Conservation (phyloP, 2,329 filamentous ascomycete genomes). For the Sporothrix pallida region DNA sequence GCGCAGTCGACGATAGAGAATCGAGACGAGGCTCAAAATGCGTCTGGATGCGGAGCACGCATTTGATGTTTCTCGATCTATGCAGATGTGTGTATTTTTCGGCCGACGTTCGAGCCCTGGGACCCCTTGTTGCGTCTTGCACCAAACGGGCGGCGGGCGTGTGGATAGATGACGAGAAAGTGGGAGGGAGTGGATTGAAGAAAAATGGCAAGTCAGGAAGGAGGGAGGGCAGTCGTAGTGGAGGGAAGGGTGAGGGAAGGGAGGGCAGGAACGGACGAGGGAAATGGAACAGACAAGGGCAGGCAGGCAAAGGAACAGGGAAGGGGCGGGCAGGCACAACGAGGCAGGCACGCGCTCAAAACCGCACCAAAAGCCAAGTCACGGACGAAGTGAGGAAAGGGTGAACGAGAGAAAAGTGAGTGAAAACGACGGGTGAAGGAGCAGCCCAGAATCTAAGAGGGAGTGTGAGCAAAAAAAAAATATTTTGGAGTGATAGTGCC, state of each 20-base stretch:
- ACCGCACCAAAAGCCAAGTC: not conserved
- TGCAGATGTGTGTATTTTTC: conserved; percentile 12
- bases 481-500: not conserved
- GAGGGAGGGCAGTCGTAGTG: conserved; percentile 37
- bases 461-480: conserved; percentile 22
- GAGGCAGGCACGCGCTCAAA: not conserved
- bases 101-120: conserved; percentile 27
- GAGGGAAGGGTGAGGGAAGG: conserved; percentile 34
- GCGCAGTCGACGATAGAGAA: conserved; percentile 12
- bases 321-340: not conserved
- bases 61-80: conserved; percentile 27
- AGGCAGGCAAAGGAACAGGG: conserved; percentile 3
- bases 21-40: conserved; percentile 10
- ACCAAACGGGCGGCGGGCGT: conserved; percentile 37
- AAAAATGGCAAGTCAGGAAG: conserved; percentile 35
- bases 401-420: not conserved
- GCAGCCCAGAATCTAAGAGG: not conserved
- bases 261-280: conserved; percentile 26
- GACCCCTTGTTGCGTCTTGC: conserved; percentile 35
- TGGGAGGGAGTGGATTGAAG: conserved; percentile 38
- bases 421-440: not conserved
- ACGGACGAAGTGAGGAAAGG: not conserved
- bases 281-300: conserved; percentile 28
- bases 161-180: conserved; percentile 39
- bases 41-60: conserved; percentile 9